Conservation (phyloP, 768 basidiomycete genomes). For the Hypsizygus marmoreus region DNA sequence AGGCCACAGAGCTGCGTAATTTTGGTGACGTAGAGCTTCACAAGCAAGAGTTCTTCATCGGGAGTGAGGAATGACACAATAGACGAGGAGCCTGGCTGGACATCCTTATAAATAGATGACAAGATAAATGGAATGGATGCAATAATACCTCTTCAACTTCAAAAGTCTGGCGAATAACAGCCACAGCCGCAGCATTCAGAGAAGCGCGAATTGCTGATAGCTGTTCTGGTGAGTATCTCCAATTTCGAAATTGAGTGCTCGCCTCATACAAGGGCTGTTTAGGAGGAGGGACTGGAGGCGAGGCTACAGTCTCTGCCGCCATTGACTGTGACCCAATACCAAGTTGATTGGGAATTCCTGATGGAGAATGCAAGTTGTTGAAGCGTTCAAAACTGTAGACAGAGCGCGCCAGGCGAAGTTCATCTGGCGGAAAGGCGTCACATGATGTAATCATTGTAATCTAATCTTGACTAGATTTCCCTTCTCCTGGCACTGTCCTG, state of each 20-base stretch:
- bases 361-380: too few species aligned
- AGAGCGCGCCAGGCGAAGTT: too few species aligned
- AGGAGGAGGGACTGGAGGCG: too few species aligned
- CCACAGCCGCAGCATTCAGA: conserved; percentile 76
- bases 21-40: conserved; percentile 87
- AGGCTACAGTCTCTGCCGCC: too few species aligned
- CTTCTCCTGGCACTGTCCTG: too few species aligned
- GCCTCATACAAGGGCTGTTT: conserved; percentile 66
- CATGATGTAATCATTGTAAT: too few species aligned
- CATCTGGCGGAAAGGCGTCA: too few species aligned
- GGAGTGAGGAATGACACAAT: conserved; percentile 74
- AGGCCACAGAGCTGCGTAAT: conserved; percentile 82
- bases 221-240: conserved; percentile 80
- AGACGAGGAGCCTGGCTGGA: conserved; percentile 71
- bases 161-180: conserved; percentile 74
- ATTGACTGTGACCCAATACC: too few species aligned
- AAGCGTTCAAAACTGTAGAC: too few species aligned
- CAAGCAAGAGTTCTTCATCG: conserved; percentile 84
- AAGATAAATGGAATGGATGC: conserved; percentile 7
- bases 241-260: conserved; percentile 83
- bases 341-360: too few species aligned
- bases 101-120: conserved; percentile 23
- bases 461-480: too few species aligned
- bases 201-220: conserved; percentile 61
- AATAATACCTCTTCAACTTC: conserved; percentile 74